A percentile compares a stretch with the other conserved stretches of the same genome.
These are phyloP conservation scores for Xylaria sp. DNA, from an alignment of 2,329 filamentous ascomycete species.

Conservation along the genomic window DNA sequence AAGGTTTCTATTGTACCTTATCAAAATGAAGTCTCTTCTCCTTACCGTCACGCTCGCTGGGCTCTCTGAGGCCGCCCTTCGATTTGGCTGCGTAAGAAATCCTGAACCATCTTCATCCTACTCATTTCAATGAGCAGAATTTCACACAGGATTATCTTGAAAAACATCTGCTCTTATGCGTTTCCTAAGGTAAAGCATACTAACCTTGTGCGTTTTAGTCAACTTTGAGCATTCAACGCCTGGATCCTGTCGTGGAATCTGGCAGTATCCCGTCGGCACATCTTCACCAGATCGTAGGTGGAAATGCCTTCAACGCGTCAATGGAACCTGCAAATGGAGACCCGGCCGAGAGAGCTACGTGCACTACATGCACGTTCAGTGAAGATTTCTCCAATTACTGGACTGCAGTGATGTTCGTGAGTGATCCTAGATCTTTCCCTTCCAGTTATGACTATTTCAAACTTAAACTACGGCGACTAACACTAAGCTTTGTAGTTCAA, in stretches of 20 bases:
- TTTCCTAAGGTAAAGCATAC: background rate
- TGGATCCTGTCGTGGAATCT: conserved; percentile 48
- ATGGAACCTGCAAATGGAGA: conserved; percentile 45
- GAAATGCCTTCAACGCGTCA: conserved; percentile 48
- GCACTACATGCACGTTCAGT: conserved; percentile 47
- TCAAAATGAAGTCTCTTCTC: conserved; percentile 46
- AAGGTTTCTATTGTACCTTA: conserved; percentile 12
- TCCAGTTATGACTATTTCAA: no score
- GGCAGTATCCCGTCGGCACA: conserved; percentile 45
- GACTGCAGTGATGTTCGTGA: conserved; percentile 41
- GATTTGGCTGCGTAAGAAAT: conserved; percentile 45
- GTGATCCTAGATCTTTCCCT: background rate
- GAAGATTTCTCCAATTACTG: conserved; percentile 49
- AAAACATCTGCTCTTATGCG: background rate
- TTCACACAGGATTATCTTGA: background rate
- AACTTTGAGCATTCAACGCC: conserved; percentile 46
- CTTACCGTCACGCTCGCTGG: conserved; percentile 42
- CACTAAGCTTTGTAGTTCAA: conserved; percentile 36
- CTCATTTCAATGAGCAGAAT: no score
- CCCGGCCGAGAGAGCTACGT: conserved; percentile 42
- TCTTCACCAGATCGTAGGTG: conserved; percentile 49
- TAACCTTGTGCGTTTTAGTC: conserved; percentile 9
- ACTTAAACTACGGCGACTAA: background rate
- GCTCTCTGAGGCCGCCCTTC: conserved; percentile 46
- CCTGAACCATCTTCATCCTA: background rate